Base-by-base conservation (phyloP, 1,139 yeast species). In the Hyphopichia khmerensis region DNA sequence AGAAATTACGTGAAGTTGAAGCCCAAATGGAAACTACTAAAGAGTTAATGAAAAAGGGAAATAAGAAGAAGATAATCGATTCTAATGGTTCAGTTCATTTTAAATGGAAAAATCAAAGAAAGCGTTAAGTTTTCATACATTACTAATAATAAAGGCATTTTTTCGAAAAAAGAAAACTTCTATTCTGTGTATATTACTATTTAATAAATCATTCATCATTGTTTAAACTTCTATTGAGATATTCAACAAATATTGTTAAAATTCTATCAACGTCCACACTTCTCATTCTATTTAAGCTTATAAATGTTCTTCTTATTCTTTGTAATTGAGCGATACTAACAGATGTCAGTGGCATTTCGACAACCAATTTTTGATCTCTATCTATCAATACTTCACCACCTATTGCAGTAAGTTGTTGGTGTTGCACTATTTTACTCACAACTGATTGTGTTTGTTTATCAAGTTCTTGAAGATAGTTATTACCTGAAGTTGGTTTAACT, bases 41-140 rank as follows among this genome's bases (percentile, higher is more conserved):
- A 46, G 96, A 91, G 59, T 76, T 90, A 46, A 88, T 91, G 96
- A 88, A 88, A 62, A 85, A 84, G 51, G 98, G 98, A 0, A 81
- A 81, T 46, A 88, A 87, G 66, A 87, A 85, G 75, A 91, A 90
- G 69, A 60, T 84, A 3, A 72, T 77, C 5, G 84, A 75, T 43
- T 65, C 73, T 13, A 75, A 79, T 36, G 98, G 97, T 2, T 77
- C 77, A 46, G 77, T 77, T 1, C 72, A 75, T n/a, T 91, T 79
- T 69, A 87, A 87, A 67, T 91, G 96, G 96, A 87, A 84, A 60
- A 84, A 79, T 53, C 87, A 84, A 59, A 80, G 98, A 56, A 90
- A 89, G 69, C 78, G 86, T 53, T 87, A 63, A 59, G 33, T 16
- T 3, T 13, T 13, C 24, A 21, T 21, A 21, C 5, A 21, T 21